Evolutionary conservation across 2,329 filamentous ascomycete species (phyloP), one percentile per base, ranked within the genome.

Genomic region (Fusarium beomiforme): DNA sequence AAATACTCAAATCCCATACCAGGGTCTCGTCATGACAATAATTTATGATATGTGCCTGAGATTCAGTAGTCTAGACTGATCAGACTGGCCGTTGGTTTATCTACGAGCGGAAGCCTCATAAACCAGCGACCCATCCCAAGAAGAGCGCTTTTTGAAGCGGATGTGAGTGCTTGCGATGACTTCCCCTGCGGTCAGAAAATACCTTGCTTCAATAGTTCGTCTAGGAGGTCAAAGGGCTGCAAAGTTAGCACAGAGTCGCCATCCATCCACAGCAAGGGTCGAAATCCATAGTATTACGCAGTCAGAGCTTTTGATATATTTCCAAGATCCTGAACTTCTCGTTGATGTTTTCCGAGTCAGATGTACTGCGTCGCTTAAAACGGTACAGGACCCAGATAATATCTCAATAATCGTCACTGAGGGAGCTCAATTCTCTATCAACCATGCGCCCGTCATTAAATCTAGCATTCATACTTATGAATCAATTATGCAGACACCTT

Each of bases 401-500:
- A 69, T 66, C 54, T 69, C 55, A 57, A 75, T 37, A 64, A 62
- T 64, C 67, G 55, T 74, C 74, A 72, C 67, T 61, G 64, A 68
- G 54, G 53, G 37, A 64, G 72, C 57, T 58, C 64, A 58, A 72
- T 72, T 56, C 58, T 76, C 69, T 74, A 75, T 70, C 64, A 76
- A 67, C 65, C 71, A 71, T 78, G 72, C 74, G 73, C 76, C 76
- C 62, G 64, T 79, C 74, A 77, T 79, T 69, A 78, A 72, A 57
- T 72, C 62, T 75, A 68, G 76, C 76, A 75, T 75, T 67, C 61
- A 64, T 70, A 56, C 55, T 63, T 36, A 59, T 58, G 23, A 43
- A 24, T 47, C 44, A 65, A 64, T 73, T 74, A 82, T 67, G 87
- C 86, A 67, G 90, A 86, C 69, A 94, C 93, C 85, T 95, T 97